These are phyloP conservation scores for Symbiodinium natans DNA, from an alignment of 73 alveolate genomes.

Conservation along the genomic window DNA sequence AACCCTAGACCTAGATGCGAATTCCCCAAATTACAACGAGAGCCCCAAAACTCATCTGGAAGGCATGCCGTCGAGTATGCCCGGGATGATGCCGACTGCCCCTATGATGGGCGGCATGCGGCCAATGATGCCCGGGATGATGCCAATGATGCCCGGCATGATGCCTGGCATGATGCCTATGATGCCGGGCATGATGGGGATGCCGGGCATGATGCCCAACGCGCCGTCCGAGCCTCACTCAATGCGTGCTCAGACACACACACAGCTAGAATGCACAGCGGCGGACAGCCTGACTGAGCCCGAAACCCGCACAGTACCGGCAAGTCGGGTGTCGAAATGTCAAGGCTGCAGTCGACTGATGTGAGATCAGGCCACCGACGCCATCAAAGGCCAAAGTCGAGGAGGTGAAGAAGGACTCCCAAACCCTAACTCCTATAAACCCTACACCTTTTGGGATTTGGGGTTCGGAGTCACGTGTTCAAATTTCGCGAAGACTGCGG, in stretches of 20 bases:
- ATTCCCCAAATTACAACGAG: no score
- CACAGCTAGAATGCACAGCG: not conserved
- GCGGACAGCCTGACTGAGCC: not conserved
- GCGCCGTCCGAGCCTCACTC: constrained; percentile 17
- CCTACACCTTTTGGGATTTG: no score
- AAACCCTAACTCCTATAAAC: not conserved
- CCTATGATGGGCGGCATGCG: constrained; percentile 69
- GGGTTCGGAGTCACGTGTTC: no score
- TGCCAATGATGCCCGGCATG: constrained; percentile 69
- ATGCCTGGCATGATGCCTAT: constrained; percentile 76
- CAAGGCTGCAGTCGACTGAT: not conserved
- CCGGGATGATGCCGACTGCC: constrained; percentile 75
- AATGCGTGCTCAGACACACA: not conserved
- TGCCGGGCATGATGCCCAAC: constrained; percentile 69
- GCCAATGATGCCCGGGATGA: constrained; percentile 65
- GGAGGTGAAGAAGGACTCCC: constrained; percentile 40
- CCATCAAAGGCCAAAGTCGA: constrained; percentile 20
- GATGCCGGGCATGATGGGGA: constrained; percentile 53
- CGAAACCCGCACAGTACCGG: not conserved
- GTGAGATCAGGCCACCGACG: not conserved
- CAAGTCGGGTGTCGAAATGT: not conserved
- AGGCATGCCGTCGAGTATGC: constrained; percentile 66
- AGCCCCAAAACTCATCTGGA: no score
- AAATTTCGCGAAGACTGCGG: no score
- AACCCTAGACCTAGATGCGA: no score